Evolutionary conservation across 768 basidiomycete genomes (phyloP).

Genomic region (Pulveroboletus frians): DNA sequence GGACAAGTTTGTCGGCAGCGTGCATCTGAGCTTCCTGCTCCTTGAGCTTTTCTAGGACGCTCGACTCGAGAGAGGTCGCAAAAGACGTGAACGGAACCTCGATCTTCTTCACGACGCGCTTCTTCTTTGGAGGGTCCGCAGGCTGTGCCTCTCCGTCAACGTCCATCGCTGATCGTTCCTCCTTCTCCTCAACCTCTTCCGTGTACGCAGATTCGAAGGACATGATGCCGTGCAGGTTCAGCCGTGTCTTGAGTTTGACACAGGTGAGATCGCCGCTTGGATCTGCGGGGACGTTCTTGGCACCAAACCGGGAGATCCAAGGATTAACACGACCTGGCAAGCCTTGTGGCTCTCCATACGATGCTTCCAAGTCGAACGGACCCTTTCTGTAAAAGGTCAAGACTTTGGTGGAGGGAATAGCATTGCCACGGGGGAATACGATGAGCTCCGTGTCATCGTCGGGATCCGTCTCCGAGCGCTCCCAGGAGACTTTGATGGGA

Average conservation of each 20-base stretch:
- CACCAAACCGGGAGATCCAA: conserved; percentile 76
- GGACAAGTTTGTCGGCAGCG: conserved; percentile 89
- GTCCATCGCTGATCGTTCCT: conserved; percentile 65
- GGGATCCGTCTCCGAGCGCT: conserved; percentile 61
- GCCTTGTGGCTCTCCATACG: conserved; percentile 64
- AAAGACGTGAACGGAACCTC: conserved; percentile 70
- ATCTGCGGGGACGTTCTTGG: conserved; percentile 71
- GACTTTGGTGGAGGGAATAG: conserved; percentile 89
- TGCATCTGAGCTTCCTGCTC: conserved; percentile 90
- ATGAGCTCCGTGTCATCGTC: conserved; percentile 89
- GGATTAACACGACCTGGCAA: conserved; percentile 83
- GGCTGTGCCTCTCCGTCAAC: conserved; percentile 49
- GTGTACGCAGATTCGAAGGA: conserved; percentile 84
- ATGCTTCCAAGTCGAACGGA: conserved; percentile 82
- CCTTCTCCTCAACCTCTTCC: conserved; percentile 77
- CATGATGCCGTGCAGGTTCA: conserved; percentile 83
- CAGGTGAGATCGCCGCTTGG: conserved; percentile 68
- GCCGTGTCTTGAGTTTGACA: conserved; percentile 86
- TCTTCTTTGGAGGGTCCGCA: conserved; percentile 61
- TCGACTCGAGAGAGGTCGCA: conserved; percentile 59
- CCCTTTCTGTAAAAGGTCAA: conserved; percentile 91
- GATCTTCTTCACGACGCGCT: conserved; percentile 78
- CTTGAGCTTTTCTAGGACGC: conserved; percentile 56
- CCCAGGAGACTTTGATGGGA: conserved; percentile 91
- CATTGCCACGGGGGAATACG: conserved; percentile 84